Evolutionary conservation across 148 eudicot genomes (phyloP).

Genomic region (Rhododendron williamsianum): DNA sequence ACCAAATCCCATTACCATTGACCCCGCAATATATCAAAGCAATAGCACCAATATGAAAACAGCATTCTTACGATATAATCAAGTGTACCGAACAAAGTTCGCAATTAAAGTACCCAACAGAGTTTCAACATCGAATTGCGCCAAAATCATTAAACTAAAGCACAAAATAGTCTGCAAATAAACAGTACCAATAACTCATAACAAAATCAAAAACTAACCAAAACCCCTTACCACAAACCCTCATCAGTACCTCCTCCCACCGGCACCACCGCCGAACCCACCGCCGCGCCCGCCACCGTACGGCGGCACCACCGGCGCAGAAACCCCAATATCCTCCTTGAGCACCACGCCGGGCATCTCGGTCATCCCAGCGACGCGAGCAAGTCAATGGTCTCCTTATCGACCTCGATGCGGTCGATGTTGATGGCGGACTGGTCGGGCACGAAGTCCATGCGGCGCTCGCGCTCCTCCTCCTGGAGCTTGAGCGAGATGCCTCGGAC

Average conservation of each 20-base stretch:
- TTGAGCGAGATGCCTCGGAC: constrained; percentile 31
- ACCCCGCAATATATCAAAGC: not conserved
- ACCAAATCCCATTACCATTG: too few species aligned
- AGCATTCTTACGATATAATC: not conserved
- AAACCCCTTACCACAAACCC: not conserved
- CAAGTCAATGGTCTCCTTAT: constrained; percentile 32
- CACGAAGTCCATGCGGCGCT: constrained; percentile 37
- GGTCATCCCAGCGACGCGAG: constrained; percentile 25
- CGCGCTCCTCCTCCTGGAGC: constrained; percentile 40
- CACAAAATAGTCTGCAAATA: not conserved
- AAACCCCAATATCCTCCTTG: constrained; percentile 18
- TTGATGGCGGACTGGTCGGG: constrained; percentile 32
- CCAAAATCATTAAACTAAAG: not conserved
- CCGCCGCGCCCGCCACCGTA: constrained; percentile 23
- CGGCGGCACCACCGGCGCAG: not conserved
- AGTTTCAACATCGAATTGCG: not conserved
- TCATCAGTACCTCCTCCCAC: constrained; percentile 22
- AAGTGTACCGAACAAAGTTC: not conserved
- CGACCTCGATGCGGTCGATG: constrained; percentile 26
- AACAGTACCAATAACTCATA: not conserved
- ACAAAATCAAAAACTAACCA: not conserved
- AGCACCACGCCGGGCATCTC: constrained; percentile 27
- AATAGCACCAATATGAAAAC: not conserved
- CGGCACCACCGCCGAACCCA: constrained; percentile 10
- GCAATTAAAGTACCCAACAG: not conserved